Conservation (phyloP, 805 yeast genomes). For the Suhomyces tanzawaensis region DNA sequence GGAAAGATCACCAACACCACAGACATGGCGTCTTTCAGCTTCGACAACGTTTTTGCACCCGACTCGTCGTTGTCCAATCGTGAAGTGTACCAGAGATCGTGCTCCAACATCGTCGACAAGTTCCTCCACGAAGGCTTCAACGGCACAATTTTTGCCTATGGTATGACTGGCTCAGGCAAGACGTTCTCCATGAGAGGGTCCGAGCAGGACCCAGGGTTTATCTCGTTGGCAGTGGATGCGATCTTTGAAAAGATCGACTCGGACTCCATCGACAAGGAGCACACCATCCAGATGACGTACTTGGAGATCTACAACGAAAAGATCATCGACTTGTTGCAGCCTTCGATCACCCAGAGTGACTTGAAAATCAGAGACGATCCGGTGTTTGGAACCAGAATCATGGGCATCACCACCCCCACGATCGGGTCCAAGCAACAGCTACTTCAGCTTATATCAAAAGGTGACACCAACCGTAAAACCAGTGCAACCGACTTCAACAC, state of each 20-base stretch:
- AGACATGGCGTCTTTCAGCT: slow-evolving; percentile 60
- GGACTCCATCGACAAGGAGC: slow-evolving; percentile 27
- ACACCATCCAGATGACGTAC: slow-evolving; percentile 62
- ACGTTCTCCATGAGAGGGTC: slow-evolving; percentile 84
- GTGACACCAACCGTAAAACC: slow-evolving; percentile 74
- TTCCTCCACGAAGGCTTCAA: slow-evolving; percentile 69
- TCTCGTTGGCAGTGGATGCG: slow-evolving; percentile 61
- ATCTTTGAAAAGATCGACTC: slow-evolving; percentile 49
- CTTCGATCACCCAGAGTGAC: slow-evolving; percentile 35
- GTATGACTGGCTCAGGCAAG: slow-evolving; percentile 93
- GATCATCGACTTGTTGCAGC: slow-evolving; percentile 68
- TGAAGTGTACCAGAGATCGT: slow-evolving; percentile 55
- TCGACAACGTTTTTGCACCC: slow-evolving; percentile 77
- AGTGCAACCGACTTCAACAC: slow-evolving; percentile 89
- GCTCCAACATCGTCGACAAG: slow-evolving; percentile 54
- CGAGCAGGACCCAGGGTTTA: slow-evolving; percentile 62
- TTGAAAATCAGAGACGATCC: slow-evolving; percentile 78
- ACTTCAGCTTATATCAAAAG: slow-evolving; percentile 55
- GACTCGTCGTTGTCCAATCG: slow-evolving; percentile 42
- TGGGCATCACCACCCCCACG: slow-evolving; percentile 65
- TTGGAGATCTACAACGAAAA: slow-evolving; percentile 87
- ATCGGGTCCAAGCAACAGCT: slow-evolving; percentile 62
- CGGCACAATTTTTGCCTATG: slow-evolving; percentile 90
- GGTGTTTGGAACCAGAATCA: slow-evolving; percentile 65
- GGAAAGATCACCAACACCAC: slow-evolving; percentile 48